These are phyloP conservation scores for Kodamaea plutei DNA, from an alignment of 1,139 yeast species.

Conservation along the genomic window DNA sequence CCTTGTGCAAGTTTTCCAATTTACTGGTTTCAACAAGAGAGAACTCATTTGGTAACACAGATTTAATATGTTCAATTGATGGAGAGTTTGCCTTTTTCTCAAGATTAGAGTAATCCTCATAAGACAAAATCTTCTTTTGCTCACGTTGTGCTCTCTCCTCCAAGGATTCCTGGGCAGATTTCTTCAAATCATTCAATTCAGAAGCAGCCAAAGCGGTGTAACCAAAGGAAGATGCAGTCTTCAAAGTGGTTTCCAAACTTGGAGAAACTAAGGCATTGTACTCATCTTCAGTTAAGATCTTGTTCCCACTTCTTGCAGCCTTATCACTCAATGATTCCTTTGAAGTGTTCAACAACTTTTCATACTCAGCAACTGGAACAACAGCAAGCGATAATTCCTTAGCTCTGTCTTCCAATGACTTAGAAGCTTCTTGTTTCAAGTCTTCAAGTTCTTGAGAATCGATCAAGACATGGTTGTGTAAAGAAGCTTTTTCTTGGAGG, in stretches of 20 bases:
- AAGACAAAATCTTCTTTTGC: constrained; percentile 11
- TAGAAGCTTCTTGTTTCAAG: constrained; percentile 12
- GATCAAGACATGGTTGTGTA: constrained; percentile 14
- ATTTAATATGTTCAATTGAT: constrained; percentile 18
- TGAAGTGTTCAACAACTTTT: constrained; percentile 6
- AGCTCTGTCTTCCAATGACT: constrained; percentile 14
- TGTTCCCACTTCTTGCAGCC: constrained; percentile 15
- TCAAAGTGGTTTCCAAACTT: constrained; percentile 5
- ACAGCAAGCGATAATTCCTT: constrained; percentile 13
- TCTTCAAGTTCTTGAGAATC: constrained; percentile 10
- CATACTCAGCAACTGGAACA: constrained; percentile 14
- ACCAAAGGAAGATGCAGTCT: constrained; percentile 15
- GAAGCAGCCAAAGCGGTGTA: constrained; percentile 16
- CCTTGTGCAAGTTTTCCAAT: constrained; percentile 6
- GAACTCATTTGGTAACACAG: constrained; percentile 16
- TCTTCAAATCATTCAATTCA: constrained; percentile 11
- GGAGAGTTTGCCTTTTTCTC: constrained; percentile 16
- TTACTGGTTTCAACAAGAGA: constrained; percentile 6
- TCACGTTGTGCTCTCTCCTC: constrained; percentile 14
- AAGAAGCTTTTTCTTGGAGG: constrained; percentile 10
- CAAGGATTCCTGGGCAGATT: constrained; percentile 12
- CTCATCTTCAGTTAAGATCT: constrained; percentile 8
- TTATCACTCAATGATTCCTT: constrained; percentile 19
- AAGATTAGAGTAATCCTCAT: constrained; percentile 10
- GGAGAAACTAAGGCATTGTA: constrained; percentile 8